Evolutionary conservation across 257 asterid genomes (phyloP).

Genomic region (Solanum rostratum): DNA sequence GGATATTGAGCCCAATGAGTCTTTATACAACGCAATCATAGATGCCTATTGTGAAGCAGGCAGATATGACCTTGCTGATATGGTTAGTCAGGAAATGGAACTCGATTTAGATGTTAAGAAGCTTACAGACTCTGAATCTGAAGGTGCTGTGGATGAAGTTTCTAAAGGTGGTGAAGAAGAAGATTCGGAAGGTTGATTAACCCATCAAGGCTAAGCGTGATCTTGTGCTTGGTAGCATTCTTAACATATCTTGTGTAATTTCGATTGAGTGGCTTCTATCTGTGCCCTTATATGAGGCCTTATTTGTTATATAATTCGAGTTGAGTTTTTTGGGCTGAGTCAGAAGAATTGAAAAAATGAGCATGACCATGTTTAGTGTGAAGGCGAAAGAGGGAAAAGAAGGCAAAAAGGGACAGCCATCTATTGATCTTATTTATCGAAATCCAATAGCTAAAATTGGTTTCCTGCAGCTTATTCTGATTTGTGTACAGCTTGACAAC

Average conservation of each 20-base stretch:
- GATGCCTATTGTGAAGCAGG: slow-evolving; percentile 54
- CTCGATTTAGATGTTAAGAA: slow-evolving; percentile 29
- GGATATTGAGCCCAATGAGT: slow-evolving; percentile 40
- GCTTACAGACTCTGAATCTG: slow-evolving; percentile 32
- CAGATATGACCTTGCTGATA: slow-evolving; percentile 68
- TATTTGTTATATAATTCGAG: neutral
- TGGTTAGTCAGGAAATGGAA: slow-evolving; percentile 68
- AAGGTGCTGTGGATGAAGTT: slow-evolving; percentile 15
- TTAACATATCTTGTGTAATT: neutral
- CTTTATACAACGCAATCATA: slow-evolving; percentile 51
- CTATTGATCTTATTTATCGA: slow-evolving; percentile 69
- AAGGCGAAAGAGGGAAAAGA: slow-evolving; percentile 58
- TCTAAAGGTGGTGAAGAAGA: neutral
- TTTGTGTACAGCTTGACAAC: slow-evolving; percentile 50
- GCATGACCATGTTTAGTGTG: slow-evolving; percentile 46
- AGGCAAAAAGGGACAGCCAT: slow-evolving; percentile 50
- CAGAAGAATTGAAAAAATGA: neutral
- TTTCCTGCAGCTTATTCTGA: slow-evolving; percentile 48
- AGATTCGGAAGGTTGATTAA: neutral
- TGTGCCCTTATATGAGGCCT: neutral
- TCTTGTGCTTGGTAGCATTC: neutral
- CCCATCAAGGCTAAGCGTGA: neutral
- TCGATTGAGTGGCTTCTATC: neutral
- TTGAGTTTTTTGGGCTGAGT: neutral
- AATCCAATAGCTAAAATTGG: slow-evolving; percentile 50